A percentile compares a stretch with the other conserved stretches of the same genome.
These are phyloP conservation scores for Cystobasidium slooffiae DNA, from an alignment of 1,284 basidiomycete species.

Conservation along the genomic window DNA sequence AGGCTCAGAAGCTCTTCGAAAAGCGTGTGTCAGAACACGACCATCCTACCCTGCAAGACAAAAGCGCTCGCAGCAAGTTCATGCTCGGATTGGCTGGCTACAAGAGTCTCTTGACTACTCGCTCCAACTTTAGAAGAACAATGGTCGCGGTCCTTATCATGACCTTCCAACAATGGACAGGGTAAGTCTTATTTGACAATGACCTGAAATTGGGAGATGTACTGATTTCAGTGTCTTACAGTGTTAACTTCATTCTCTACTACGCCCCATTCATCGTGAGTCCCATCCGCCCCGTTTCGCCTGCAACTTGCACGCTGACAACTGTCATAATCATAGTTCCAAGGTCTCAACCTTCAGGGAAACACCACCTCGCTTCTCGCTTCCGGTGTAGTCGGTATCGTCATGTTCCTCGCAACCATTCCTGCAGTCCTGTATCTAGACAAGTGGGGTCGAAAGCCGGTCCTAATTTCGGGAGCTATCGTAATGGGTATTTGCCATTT, in stretches of 20 bases:
- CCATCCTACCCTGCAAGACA: conserved; percentile 51
- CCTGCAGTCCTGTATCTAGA: conserved; percentile 53
- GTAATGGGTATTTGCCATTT: conserved; percentile 50
- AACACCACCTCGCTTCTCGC: conserved; percentile 45
- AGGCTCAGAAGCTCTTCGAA: conserved; percentile 40
- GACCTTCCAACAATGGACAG: conserved; percentile 53
- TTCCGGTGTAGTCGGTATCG: conserved; percentile 39
- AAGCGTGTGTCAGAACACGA: conserved; percentile 50
- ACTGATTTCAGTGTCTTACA: conserved; percentile 16
- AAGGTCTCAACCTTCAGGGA: conserved; percentile 41
- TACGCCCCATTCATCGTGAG: conserved; percentile 45
- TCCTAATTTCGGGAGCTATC: conserved; percentile 51
- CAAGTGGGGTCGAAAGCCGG: conserved; percentile 51
- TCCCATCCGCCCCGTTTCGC: too few species aligned
- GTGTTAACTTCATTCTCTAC: conserved; percentile 53
- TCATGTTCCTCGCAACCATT: conserved; percentile 44
- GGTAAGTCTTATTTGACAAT: not conserved
- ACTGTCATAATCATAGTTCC: conserved; percentile 1
- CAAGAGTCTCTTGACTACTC: conserved; percentile 51
- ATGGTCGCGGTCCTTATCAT: conserved; percentile 53
- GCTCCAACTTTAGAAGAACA: conserved; percentile 53
- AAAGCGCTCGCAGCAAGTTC: conserved; percentile 48
- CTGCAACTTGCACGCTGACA: not conserved
- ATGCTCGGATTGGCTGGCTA: conserved; percentile 51
- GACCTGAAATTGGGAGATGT: not conserved